These are phyloP conservation scores for Xylaria sp. DNA, from an alignment of 2,329 filamentous ascomycete genomes.

Conservation along the genomic window DNA sequence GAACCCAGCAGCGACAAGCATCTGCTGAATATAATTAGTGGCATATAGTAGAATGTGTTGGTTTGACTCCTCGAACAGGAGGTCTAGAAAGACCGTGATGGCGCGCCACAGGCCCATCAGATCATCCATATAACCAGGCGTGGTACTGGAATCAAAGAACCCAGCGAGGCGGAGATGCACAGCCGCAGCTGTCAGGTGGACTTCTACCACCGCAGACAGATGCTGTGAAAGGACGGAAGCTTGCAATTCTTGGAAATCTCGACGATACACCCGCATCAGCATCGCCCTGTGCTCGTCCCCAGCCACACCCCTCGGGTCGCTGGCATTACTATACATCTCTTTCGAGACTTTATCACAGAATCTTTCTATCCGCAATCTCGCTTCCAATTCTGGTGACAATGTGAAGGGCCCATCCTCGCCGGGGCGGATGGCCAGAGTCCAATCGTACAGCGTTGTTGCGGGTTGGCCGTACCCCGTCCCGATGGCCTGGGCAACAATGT, in stretches of 20 bases:
- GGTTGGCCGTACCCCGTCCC: slow-evolving; percentile 85
- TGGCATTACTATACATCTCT: slow-evolving; percentile 78
- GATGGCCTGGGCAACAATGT: slow-evolving; percentile 79
- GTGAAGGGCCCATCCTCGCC: slow-evolving; percentile 63
- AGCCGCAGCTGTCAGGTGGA: slow-evolving; percentile 73
- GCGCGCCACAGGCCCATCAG: slow-evolving; percentile 76
- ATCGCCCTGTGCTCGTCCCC: slow-evolving; percentile 69
- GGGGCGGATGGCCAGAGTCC: slow-evolving; percentile 65
- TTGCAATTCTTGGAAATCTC: slow-evolving; percentile 66
- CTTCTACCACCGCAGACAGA: slow-evolving; percentile 60
- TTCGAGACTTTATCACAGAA: slow-evolving; percentile 79
- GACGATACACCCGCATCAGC: slow-evolving; percentile 67
- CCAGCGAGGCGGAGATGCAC: slow-evolving; percentile 77
- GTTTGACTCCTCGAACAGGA: slow-evolving; percentile 59
- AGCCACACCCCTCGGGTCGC: slow-evolving; percentile 69
- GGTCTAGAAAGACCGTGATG: slow-evolving; percentile 69
- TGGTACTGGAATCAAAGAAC: slow-evolving; percentile 78
- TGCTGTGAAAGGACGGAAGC: slow-evolving; percentile 61
- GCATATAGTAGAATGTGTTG: slow-evolving; percentile 66
- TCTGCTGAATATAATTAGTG: slow-evolving; percentile 80
- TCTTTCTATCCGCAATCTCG: slow-evolving; percentile 70
- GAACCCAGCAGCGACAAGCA: slow-evolving; percentile 81
- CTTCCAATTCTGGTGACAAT: slow-evolving; percentile 64
- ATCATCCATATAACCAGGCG: slow-evolving; percentile 72
- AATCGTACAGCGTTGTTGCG: slow-evolving; percentile 76